phyloP scores from a whole-genome alignment of 179 eudicot genomes.

The Pouteria campechiana region DNA sequence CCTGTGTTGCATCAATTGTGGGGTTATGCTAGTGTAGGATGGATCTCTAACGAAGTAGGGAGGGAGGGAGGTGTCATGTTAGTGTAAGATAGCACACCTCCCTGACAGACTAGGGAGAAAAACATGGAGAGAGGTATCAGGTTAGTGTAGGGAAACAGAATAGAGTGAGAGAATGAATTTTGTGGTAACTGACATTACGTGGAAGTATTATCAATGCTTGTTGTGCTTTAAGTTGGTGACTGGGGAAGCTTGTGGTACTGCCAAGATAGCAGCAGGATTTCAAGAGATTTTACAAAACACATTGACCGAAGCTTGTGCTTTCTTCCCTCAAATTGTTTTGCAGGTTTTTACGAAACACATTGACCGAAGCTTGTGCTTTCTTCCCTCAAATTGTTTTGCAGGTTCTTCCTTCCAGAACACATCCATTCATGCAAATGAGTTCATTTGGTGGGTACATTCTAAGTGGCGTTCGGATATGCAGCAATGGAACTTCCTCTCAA shows the following conservation, averaged over 20 bases:
- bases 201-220: not conserved
- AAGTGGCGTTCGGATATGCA: constrained; percentile 61
- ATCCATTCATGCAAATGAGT: constrained; percentile 96
- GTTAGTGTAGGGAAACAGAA: too few relatives aligned
- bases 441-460: constrained; percentile 81
- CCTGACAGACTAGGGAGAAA: too few relatives aligned
- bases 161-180: too few relatives aligned
- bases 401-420: constrained; percentile 98
- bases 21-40: too few relatives aligned
- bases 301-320: not conserved
- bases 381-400: constrained; percentile 9
- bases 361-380: not conserved
- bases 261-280: too few relatives aligned
- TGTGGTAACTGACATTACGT: too few relatives aligned
- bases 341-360: not conserved
- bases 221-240: not conserved
- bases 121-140: too few relatives aligned
- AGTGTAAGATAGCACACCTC: too few relatives aligned
- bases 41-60: too few relatives aligned
- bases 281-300: not conserved
- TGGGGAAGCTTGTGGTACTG: too few relatives aligned
- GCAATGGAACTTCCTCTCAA: constrained; percentile 8
- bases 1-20: too few relatives aligned
- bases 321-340: not conserved
- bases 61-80: too few relatives aligned